Conservation (phyloP, 2,329 filamentous ascomycete genomes). For the Didymella glomerata region DNA sequence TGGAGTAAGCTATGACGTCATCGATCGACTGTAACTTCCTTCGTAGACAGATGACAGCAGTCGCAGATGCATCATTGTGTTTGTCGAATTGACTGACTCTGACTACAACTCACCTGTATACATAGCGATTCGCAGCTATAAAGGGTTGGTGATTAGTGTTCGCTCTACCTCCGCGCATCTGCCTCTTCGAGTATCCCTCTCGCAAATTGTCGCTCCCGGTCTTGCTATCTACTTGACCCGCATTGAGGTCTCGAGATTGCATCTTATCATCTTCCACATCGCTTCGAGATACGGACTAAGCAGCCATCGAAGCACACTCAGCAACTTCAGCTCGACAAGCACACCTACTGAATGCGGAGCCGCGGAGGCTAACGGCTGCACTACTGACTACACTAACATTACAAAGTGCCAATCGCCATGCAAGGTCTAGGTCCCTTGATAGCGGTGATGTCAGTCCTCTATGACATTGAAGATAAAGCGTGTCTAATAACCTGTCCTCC, state of each 20-base stretch:
- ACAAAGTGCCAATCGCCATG: slow-evolving; percentile 7
- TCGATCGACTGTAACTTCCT: background rate
- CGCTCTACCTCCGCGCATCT: background rate
- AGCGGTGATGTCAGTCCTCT: slow-evolving; percentile 11
- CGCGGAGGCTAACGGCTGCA: slow-evolving; percentile 1
- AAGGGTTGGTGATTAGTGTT: background rate
- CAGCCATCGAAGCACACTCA: background rate
- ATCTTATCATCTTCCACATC: background rate
- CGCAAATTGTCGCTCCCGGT: background rate
- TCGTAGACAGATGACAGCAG: background rate
- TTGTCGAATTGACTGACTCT: background rate
- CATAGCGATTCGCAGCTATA: background rate
- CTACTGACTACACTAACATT: slow-evolving; percentile 10
- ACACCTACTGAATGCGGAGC: slow-evolving; percentile 3
- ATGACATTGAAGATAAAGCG: background rate
- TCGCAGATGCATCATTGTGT: background rate
- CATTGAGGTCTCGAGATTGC: background rate
- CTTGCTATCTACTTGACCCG: background rate
- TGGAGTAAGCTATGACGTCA: slow-evolving; percentile 2
- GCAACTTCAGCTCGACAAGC: background rate
- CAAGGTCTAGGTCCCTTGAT: background rate
- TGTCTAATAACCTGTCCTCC: background rate
- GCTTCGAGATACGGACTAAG: background rate
- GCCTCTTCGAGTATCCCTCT: too few species aligned
- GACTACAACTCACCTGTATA: background rate